Conservation (phyloP, 176 grass and related monocot species). For the Carex pumila region DNA sequence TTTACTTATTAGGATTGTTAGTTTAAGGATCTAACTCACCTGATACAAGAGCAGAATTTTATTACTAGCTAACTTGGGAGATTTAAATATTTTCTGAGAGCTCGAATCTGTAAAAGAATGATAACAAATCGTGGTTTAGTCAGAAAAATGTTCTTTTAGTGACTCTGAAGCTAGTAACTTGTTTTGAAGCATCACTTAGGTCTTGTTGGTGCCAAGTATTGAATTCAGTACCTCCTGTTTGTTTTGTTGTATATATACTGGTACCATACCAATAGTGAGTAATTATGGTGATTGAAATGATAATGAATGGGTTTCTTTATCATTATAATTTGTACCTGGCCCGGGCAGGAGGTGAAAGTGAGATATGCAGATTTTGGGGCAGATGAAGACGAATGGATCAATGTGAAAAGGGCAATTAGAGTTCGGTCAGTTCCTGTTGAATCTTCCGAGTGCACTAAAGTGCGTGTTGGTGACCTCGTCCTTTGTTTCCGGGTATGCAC, state of each 20-base stretch:
- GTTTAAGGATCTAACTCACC: neutral
- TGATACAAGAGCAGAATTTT: neutral
- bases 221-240: neutral
- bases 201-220: neutral
- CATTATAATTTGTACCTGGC: neutral
- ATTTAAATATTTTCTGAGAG: neutral
- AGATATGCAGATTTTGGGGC: slow-evolving; percentile 44
- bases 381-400: slow-evolving; percentile 53
- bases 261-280: neutral
- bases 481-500: slow-evolving; percentile 38
- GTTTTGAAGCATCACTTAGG: neutral
- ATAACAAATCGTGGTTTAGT: neutral
- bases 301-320: neutral
- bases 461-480: slow-evolving; percentile 36
- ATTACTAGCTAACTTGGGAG: neutral
- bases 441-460: slow-evolving; percentile 34
- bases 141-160: neutral
- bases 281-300: neutral
- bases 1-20: neutral
- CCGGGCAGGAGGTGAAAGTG: slow-evolving; percentile 35
- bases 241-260: neutral
- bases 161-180: neutral
- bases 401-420: slow-evolving; percentile 33
- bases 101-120: neutral
- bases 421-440: slow-evolving; percentile 42